Base-by-base conservation (phyloP, 805 yeast species). In the Gaillardinia entomophila region DNA sequence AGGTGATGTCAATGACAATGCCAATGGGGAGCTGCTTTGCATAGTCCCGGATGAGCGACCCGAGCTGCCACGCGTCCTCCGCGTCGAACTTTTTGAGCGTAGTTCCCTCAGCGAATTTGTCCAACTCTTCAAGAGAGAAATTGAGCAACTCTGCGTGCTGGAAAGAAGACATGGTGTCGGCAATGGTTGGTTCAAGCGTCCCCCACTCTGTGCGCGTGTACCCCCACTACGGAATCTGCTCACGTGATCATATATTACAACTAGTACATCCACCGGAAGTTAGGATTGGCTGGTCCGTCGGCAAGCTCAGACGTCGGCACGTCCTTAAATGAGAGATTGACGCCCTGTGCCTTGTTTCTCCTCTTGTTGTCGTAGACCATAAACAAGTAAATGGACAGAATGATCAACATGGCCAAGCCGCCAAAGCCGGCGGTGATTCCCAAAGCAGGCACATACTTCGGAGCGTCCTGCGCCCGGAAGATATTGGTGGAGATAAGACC, bases 1-100 rank as follows among this genome's bases (percentile, higher is more conserved):
- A 51, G 11, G 74, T 49, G 38, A 76, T 62, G 36, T 75, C 76
- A 35, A 76, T 67, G 8, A 68, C 68, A 16, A 73, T 57, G 0
- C 71, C 48, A 16, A 48, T 32, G 1, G 72, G 68, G 8, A 53
- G 29, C n/a, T n/a, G n/a, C n/a, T n/a, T n/a, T n/a, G n/a, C n/a
- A n/a, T n/a, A n/a, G 3, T 57, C 48, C 31, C 74, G 51, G 6
- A 73, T 68, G 18, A 56, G 47, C 3, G 33, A 27, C 6, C 80
- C 80, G 12, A 75, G 43, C 27, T 61, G 48, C 66, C 72, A 74
- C 1, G 75, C 77, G 18, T 53, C 47, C 12, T 57, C 63, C 27
- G 54, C 42, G 34, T 60, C 43, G 43, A 63, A 61, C 18, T 36
- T 29, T 7, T 48, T 44, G 28, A 63, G 51, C 4, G 16, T 26